Evolutionary conservation across 768 basidiomycete species (phyloP).

Genomic region (Psilocybe tampanensis): DNA sequence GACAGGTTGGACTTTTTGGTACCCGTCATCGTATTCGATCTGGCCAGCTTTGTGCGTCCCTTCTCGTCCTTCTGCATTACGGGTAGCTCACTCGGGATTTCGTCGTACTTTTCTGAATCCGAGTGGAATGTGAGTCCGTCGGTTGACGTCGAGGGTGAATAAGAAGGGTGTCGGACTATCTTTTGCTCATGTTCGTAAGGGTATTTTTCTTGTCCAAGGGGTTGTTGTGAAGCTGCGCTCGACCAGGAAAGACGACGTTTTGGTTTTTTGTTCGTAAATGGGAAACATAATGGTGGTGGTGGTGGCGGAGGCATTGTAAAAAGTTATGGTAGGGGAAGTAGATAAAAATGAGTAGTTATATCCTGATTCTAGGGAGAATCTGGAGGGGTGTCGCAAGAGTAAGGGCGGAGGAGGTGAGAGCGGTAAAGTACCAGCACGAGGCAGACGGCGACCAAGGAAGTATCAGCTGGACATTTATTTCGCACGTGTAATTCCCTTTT

Average conservation of each 20-base stretch:
- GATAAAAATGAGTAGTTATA: constrained; percentile 40
- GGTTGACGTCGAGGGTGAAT: constrained; percentile 41
- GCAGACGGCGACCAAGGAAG: constrained; percentile 18
- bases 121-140: constrained; percentile 59
- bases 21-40: constrained; percentile 58
- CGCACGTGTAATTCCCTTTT: constrained; percentile 23
- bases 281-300: constrained; percentile 59
- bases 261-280: constrained; percentile 54
- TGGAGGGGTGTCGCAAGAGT: no score
- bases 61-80: constrained; percentile 36
- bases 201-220: constrained; percentile 14
- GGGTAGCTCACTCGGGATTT: constrained; percentile 36
- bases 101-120: constrained; percentile 65
- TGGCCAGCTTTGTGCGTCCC: constrained; percentile 43
- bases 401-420: constrained; percentile 16
- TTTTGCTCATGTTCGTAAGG: constrained; percentile 17
- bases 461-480: constrained; percentile 10
- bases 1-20: constrained; percentile 53
- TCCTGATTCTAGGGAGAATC: constrained; percentile 22
- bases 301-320: no score
- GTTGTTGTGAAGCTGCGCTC: constrained; percentile 7
- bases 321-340: no score
- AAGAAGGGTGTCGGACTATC: constrained; percentile 42
- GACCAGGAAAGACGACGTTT: constrained; percentile 51
- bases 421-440: no score